Conservation (phyloP, 805 yeast species). For the Pichia kluyveri region DNA sequence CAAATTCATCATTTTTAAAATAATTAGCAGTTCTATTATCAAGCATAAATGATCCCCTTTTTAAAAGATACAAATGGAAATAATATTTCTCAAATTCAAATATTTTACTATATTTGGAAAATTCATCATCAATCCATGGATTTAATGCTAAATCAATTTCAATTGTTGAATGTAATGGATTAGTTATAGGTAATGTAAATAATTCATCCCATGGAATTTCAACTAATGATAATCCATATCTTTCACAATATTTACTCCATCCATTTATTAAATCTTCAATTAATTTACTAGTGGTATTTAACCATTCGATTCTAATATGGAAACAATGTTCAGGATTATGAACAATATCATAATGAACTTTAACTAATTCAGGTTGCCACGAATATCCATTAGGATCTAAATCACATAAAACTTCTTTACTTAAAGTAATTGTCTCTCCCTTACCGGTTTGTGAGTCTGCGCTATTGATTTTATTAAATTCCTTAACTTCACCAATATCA, state of each 20-base stretch:
- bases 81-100: constrained; percentile 49
- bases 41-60: constrained; percentile 61
- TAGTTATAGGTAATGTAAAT: constrained; percentile 61
- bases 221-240: constrained; percentile 72
- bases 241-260: constrained; percentile 77
- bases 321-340: constrained; percentile 94
- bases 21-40: constrained; percentile 72
- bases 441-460: neutral
- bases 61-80: constrained; percentile 70
- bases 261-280: constrained; percentile 69
- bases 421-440: constrained; percentile 39
- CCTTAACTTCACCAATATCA: neutral
- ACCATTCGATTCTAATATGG: constrained; percentile 88
- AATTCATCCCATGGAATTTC: constrained; percentile 91
- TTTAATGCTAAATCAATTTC: constrained; percentile 56
- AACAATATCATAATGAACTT: constrained; percentile 83
- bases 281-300: constrained; percentile 77
- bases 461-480: neutral
- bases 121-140: constrained; percentile 62
- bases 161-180: constrained; percentile 85
- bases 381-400: constrained; percentile 69
- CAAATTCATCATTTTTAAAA: constrained; percentile 42
- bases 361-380: constrained; percentile 65
- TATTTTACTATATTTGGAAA: constrained; percentile 29
- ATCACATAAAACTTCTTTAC: constrained; percentile 59